These are phyloP conservation scores for Rutstroemia sp. DNA, from an alignment of 2,329 filamentous ascomycete species.

Conservation along the genomic window DNA sequence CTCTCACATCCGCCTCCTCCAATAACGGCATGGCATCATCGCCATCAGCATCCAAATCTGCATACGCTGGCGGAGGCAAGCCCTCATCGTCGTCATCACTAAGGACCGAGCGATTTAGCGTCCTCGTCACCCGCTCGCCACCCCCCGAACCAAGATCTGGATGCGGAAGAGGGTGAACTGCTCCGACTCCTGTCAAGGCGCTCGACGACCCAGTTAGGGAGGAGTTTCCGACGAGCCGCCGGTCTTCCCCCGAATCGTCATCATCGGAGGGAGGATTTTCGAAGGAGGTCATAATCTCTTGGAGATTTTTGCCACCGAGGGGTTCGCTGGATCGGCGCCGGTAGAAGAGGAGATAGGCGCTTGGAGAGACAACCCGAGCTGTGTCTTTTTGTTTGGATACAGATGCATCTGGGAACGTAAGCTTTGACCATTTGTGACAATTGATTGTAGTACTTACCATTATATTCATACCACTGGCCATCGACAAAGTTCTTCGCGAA, in stretches of 20 bases:
- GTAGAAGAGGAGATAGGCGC: slow-evolving; percentile 94
- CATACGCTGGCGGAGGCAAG: slow-evolving; percentile 8
- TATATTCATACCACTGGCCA: slow-evolving; percentile 90
- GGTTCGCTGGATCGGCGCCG: slow-evolving; percentile 70
- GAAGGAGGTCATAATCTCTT: slow-evolving; percentile 60
- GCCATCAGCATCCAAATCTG: slow-evolving; percentile 9
- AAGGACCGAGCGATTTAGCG: slow-evolving; percentile 21
- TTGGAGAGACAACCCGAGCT: slow-evolving; percentile 58
- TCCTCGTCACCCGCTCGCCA: slow-evolving; percentile 25
- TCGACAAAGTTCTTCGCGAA: slow-evolving; percentile 90
- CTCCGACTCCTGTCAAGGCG: slow-evolving; percentile 72
- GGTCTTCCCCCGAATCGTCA: slow-evolving; percentile 68
- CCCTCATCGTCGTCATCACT: slow-evolving; percentile 19
- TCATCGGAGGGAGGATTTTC: slow-evolving; percentile 42
- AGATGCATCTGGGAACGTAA: slow-evolving; percentile 60
- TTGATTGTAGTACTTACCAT: slow-evolving; percentile 54
- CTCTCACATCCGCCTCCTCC: too few relatives aligned
- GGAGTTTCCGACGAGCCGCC: slow-evolving; percentile 75
- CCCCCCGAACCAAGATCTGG: slow-evolving; percentile 48
- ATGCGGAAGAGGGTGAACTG: slow-evolving; percentile 58
- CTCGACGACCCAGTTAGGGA: slow-evolving; percentile 88
- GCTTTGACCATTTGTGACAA: slow-evolving; percentile 13
- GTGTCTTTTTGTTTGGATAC: slow-evolving; percentile 57
- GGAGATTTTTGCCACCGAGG: slow-evolving; percentile 71
- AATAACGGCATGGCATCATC: not conserved